Evolutionary conservation across 164 flowering plant genomes (phyloP), one percentile per base, ranked within the genome.

Genomic region (Vitis labrusca): DNA sequence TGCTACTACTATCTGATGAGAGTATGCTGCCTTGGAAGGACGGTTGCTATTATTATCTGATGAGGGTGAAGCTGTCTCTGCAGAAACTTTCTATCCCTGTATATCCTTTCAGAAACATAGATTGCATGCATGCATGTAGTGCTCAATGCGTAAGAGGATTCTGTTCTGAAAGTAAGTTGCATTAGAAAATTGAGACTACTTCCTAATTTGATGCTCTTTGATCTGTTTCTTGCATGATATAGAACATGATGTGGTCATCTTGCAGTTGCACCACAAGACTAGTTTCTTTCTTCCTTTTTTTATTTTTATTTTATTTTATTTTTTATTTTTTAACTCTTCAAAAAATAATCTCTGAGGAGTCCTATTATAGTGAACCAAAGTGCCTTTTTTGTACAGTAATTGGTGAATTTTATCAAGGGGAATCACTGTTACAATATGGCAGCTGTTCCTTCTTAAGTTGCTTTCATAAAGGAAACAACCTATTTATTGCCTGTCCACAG

Each of bases 191-290:
- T 7, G 50, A 14, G 32, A 65, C 8, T 30, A 30, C 19, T 30
- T 65, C 23, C 13, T 50, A 1, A 51, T 51, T 37, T 54, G 68
- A 53, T 53, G 49, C 23, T 56, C 13, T 53, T 54, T 65, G 17
- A 65, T 53, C 19, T 54, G 68, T 54, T 8, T 65, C 27, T 53
- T 19, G 37, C 47, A 27, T 53, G 5, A 59, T 59, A 56, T 59
- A 56, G 32, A 16, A 32, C 59, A 65, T 65, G 57, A 64, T 64
- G 57, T 64, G 67, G 54, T 65, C 68, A 65, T 32, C 44, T 32
- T 32, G 7, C 44, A 65, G 59, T 54, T 65, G 68, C 68, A 65
- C 23, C 13, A 10, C 57, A 51, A 51, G 8, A 65, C 16, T 52
- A 65, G 52, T 37, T 16, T 62, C 44, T 32, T 3, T 32, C 44